These are phyloP conservation scores for Syncephalastrum racemosum DNA, from an alignment of 371 early-diverging fungal species.

Conservation along the genomic window DNA sequence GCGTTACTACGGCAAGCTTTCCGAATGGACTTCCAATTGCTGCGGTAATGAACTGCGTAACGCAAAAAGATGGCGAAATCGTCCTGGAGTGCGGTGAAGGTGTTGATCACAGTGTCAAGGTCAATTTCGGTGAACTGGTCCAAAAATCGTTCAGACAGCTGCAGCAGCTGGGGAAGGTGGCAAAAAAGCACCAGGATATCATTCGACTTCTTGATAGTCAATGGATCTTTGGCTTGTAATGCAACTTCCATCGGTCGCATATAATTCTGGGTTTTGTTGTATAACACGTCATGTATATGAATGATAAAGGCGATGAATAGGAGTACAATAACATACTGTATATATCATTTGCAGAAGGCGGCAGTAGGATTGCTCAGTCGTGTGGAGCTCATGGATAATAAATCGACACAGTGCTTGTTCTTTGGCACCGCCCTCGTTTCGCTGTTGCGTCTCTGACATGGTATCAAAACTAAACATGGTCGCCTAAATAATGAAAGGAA, in stretches of 20 bases:
- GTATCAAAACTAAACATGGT: too few species aligned
- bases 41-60: slow-evolving; percentile 44
- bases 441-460: neutral
- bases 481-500: neutral
- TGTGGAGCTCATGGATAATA: slow-evolving; percentile 19
- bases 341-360: slow-evolving; percentile 25
- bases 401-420: slow-evolving; percentile 14
- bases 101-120: too few species aligned
- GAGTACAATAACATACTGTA: neutral
- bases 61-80: slow-evolving; percentile 35
- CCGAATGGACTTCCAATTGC: slow-evolving; percentile 34
- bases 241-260: slow-evolving; percentile 39
- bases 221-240: slow-evolving; percentile 24
- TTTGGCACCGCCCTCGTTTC: slow-evolving; percentile 3
- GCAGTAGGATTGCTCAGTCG: slow-evolving; percentile 30
- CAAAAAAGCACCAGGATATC: slow-evolving; percentile 35
- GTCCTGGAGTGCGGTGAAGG: slow-evolving; percentile 18
- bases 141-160: slow-evolving; percentile 26
- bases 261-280: slow-evolving; percentile 23
- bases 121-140: neutral
- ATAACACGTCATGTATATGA: neutral
- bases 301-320: neutral
- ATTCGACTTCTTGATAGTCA: slow-evolving; percentile 24
- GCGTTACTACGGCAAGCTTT: slow-evolving; percentile 34
- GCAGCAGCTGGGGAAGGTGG: slow-evolving; percentile 30